Base-by-base conservation (phyloP, 176 grass and related monocot species). In the Rhipidocladum racemiflorum region DNA sequence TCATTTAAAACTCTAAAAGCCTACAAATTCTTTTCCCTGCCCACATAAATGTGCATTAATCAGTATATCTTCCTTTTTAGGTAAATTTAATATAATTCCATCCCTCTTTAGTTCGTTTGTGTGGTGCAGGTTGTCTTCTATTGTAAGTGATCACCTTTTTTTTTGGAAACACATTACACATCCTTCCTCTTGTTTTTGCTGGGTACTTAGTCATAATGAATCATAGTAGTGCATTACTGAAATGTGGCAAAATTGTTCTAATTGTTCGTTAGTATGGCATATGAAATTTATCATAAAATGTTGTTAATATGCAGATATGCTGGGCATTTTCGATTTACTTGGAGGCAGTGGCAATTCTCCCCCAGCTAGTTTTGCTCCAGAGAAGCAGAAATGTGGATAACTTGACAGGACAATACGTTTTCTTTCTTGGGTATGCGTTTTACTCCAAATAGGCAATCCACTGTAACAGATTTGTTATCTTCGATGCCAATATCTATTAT, bases 291-390 rank as follows among this genome's bases (percentile, higher is more conserved):
- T 66, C n/a, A 18, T 74, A 53, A 53, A 53, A 45, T 79, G 44
- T 15, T 74, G 0, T 75, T 59, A 9, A 1, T 16, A 3, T 87
- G 43, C 88, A 99, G 96, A 88, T 99, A 62, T 93, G 84, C 40
- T 99, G 96, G 96, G 89, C 96, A 17, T 99, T 99, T 87, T 99
- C 97, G 1, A 87, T 99, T 77, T 99, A 93, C 72, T 77, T 99
- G 85, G 97, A 99, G 54, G 87, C 93, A 32, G 97, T 95, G 84
- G 97, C 93, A 23, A 99, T 99, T 90, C 93, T 99, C 65, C 97
- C 97, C 2, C 97, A 99, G 85, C 89, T 96, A 75, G 91, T 99
- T 65, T 78, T 99, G 44, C 84, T 99, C 34, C 97, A 99, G 81
- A 91, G 97, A 88, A 90, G 93, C 73, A 81, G 93, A 89, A 99